Conservation (phyloP, 2,329 filamentous ascomycete species). For the Fusarium sacchari region DNA sequence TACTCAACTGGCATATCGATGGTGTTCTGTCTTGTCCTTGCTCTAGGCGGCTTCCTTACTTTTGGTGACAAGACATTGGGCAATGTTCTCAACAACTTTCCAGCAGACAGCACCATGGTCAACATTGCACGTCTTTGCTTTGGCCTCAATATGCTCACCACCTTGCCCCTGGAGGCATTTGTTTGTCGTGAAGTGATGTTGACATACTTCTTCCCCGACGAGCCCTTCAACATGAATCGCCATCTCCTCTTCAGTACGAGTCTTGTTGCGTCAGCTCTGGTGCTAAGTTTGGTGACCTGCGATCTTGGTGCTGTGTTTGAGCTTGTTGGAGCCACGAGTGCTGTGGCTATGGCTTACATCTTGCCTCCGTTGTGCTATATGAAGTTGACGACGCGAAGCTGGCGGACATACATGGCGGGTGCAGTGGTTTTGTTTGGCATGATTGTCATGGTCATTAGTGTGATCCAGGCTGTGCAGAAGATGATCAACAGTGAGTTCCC, state of each 20-base stretch:
- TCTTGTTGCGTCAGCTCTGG: constrained; percentile 82
- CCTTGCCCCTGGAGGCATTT: constrained; percentile 94
- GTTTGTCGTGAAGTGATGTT: constrained; percentile 97
- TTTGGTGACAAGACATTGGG: constrained; percentile 93
- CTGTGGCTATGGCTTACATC: constrained; percentile 94
- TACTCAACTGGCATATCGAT: constrained; percentile 91
- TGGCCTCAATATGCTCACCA: constrained; percentile 98
- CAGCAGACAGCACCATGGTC: constrained; percentile 88
- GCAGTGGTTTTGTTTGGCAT: constrained; percentile 81
- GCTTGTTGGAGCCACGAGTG: constrained; percentile 93
- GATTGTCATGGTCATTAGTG: constrained; percentile 81
- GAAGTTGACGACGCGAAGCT: constrained; percentile 82
- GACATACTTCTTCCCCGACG: constrained; percentile 78
- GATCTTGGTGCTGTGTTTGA: constrained; percentile 96
- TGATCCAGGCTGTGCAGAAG: constrained; percentile 77
- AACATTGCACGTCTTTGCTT: constrained; percentile 96
- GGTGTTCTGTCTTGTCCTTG: constrained; percentile 90
- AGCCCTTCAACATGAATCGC: constrained; percentile 81
- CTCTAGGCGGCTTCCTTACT: constrained; percentile 86
- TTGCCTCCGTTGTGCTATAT: constrained; percentile 95
- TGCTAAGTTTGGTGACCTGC: constrained; percentile 84
- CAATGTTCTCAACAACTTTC: constrained; percentile 98
- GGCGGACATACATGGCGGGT: constrained; percentile 77
- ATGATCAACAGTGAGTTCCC: constrained; percentile 61
- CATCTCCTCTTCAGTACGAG: constrained; percentile 88